Evolutionary conservation across 257 asterid genomes (phyloP).

Genomic region (Petrea volubilis): DNA sequence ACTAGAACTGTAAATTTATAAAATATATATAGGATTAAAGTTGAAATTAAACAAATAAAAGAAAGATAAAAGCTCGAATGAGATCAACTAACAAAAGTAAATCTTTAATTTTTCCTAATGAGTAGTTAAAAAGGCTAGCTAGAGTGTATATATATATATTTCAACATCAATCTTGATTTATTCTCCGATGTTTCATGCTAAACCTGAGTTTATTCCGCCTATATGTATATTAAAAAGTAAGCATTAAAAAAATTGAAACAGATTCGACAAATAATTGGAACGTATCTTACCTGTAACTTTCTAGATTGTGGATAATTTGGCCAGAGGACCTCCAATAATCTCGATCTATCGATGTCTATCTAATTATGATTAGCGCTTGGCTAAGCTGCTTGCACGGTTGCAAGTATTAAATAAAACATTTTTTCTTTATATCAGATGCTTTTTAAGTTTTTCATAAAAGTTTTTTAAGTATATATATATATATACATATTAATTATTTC

Average conservation of each 20-base stretch:
- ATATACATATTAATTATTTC: too few species aligned
- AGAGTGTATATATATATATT: background rate
- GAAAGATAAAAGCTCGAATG: too few species aligned
- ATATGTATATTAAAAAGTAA: conserved; percentile 9
- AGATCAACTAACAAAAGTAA: too few species aligned
- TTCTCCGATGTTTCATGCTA: background rate
- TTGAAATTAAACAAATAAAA: too few species aligned
- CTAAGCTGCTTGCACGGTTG: background rate
- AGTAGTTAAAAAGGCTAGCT: too few species aligned
- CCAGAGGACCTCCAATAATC: background rate
- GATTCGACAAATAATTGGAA: conserved; percentile 25
- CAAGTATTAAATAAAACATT: too few species aligned
- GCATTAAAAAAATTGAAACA: background rate
- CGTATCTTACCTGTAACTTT: conserved; percentile 3
- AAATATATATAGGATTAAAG: too few species aligned
- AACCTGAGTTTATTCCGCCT: conserved; percentile 2
- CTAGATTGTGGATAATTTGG: background rate
- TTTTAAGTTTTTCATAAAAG: too few species aligned
- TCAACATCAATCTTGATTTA: background rate
- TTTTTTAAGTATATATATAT: too few species aligned
- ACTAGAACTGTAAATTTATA: too few species aligned
- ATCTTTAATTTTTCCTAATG: too few species aligned
- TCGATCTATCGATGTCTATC: background rate
- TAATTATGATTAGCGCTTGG: background rate
- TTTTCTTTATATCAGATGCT: too few species aligned